Evolutionary conservation across 1,284 basidiomycete genomes (phyloP), one percentile per base, ranked within the genome.

Genomic region (Schizophyllum amplum): DNA sequence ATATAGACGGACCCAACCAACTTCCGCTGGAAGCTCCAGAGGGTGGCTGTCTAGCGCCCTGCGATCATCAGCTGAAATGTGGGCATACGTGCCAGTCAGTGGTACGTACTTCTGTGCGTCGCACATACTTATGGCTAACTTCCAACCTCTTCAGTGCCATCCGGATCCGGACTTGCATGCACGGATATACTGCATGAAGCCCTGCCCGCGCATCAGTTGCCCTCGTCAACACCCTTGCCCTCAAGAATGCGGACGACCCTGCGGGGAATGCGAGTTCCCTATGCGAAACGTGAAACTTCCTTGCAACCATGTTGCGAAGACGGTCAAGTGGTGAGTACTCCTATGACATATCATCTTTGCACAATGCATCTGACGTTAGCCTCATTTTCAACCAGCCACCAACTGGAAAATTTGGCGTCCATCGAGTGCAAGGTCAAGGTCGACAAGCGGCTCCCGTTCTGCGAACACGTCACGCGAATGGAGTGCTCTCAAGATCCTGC

Each of bases 21-120:
- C 70, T 90, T 0, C 69, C 75, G 0, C 65, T 68, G 4, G 61
- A 81, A 22, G 77, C 86, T 0, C 87, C 87, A 0, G 83, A 84
- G 81, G 87, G 86, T 51, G 87, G 87, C 1, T 90, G 87, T 66
- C 69, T 84, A 49, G 68, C 66, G 33, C 71, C 76, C 15, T 90
- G 87, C 60, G 75, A 78, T 24, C 68, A 69, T n/a, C 70, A 75
- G 26, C 69, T 87, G n/a, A 65, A 69, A n/a, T 90, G 88, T 63
- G 88, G 87, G 1, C 88, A 90, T 62, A 67, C 73, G 4, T 90
- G 87, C 65, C 80, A 79, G 0, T 85, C 76, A 59, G 82, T 82
- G 74, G 84, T 82, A 67, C 5, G 11, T 50, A 3, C 15, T 25
- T 24, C 6, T 20, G 51, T 53, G 53, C 25, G 22, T 4, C 15